A percentile compares a stretch with the other conserved stretches of the same genome.
These are phyloP conservation scores for Gossypium gossypioides DNA, from an alignment of 441 rosid genomes.

Conservation along the genomic window DNA sequence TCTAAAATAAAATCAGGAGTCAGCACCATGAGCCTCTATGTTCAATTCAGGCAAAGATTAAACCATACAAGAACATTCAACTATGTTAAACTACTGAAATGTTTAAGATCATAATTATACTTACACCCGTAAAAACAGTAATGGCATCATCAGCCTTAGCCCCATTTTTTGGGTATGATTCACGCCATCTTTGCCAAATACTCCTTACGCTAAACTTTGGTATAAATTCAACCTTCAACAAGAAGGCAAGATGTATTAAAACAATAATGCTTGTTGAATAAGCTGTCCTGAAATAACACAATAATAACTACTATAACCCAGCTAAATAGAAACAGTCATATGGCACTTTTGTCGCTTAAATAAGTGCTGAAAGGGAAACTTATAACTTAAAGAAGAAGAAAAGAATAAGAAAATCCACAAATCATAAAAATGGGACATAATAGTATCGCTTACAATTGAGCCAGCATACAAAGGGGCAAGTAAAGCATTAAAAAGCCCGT, in stretches of 20 bases:
- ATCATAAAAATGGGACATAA: not conserved
- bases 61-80: not conserved
- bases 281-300: constrained; percentile 2
- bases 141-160: constrained; percentile 43
- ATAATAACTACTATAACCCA: not conserved
- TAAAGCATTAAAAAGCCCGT: constrained; percentile 84
- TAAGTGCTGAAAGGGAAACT: not conserved
- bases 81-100: not conserved
- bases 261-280: not conserved
- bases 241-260: constrained; percentile 15
- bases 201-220: constrained; percentile 90
- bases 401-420: not conserved
- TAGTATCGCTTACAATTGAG: constrained; percentile 43
- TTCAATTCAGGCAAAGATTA: not conserved
- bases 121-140: constrained; percentile 90
- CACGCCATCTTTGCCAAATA: constrained; percentile 89
- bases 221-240: constrained; percentile 81
- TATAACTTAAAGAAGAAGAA: not conserved
- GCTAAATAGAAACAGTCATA: constrained; percentile 7
- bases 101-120: constrained; percentile 19
- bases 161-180: constrained; percentile 60
- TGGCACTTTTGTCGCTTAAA: constrained; percentile 6
- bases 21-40: not conserved
- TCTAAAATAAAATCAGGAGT: not conserved
- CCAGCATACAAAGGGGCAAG: constrained; percentile 85